Evolutionary conservation across 805 yeast species (phyloP).

Genomic region (Pichia kluyveri): DNA sequence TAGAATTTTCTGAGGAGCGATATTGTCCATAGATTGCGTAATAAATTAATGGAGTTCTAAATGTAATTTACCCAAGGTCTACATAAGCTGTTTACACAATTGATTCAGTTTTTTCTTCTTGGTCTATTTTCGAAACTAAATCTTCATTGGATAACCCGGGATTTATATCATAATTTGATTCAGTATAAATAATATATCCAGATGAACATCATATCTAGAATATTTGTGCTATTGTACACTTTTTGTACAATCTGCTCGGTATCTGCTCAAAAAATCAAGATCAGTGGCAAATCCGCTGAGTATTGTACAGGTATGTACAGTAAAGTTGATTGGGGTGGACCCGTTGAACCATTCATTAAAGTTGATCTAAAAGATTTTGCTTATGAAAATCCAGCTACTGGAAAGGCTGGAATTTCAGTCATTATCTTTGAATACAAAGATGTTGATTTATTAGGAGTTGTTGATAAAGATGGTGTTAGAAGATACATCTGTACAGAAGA

Average conservation of each 20-base stretch:
- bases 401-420: slow-evolving; percentile 45
- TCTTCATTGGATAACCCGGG: no score
- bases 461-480: slow-evolving; percentile 29
- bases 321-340: slow-evolving; percentile 81
- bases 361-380: slow-evolving; percentile 31
- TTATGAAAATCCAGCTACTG: slow-evolving; percentile 27
- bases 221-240: not conserved
- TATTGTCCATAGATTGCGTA: no score
- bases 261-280: slow-evolving; percentile 36
- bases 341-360: slow-evolving; percentile 50
- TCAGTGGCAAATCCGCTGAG: slow-evolving; percentile 47
- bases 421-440: slow-evolving; percentile 83
- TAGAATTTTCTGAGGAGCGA: no score
- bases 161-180: not conserved
- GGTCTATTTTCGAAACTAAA: no score
- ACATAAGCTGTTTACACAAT: no score
- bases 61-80: no score
- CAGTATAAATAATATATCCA: not conserved
- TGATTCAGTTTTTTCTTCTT: no score
- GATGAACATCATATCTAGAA: not conserved
- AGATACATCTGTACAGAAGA: slow-evolving; percentile 69
- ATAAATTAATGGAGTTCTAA: no score
- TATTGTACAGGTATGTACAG: slow-evolving; percentile 89
- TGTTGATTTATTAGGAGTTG: slow-evolving; percentile 54
- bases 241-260: slow-evolving; percentile 6